These are phyloP conservation scores for Aspergillus felis DNA, from an alignment of 2,329 filamentous ascomycete species.

Conservation along the genomic window DNA sequence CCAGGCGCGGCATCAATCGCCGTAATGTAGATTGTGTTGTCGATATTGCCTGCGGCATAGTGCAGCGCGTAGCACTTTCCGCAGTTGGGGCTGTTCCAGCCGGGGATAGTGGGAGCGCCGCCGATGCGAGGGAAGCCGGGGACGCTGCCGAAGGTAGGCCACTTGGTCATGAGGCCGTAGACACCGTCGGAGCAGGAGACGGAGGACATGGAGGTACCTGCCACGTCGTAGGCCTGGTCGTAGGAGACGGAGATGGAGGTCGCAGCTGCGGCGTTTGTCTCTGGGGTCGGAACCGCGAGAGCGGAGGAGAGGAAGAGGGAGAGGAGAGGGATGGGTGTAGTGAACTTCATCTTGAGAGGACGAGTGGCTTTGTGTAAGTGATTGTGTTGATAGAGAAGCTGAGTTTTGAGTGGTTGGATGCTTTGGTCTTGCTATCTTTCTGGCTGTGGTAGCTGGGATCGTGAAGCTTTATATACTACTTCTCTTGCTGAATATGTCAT, in stretches of 20 bases:
- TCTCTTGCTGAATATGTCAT: not conserved
- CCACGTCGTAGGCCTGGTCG: conserved; percentile 67
- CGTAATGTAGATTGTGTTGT: conserved; percentile 44
- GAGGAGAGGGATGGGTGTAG: conserved; percentile 17
- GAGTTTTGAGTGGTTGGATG: not conserved
- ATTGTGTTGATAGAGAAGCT: not conserved
- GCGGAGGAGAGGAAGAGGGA: conserved; percentile 20
- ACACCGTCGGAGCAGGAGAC: conserved; percentile 44
- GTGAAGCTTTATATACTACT: not conserved
- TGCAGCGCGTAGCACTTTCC: conserved; percentile 51
- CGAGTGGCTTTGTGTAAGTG: not conserved
- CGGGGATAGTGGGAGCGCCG: conserved; percentile 45
- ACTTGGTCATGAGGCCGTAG: conserved; percentile 31
- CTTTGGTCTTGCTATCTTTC: not conserved
- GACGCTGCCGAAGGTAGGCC: conserved; percentile 41
- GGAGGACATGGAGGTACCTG: conserved; percentile 49
- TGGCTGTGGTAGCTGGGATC: not conserved
- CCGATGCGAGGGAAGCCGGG: conserved; percentile 49
- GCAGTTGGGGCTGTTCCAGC: conserved; percentile 48
- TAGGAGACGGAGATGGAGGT: conserved; percentile 57
- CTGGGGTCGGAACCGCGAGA: conserved; percentile 16
- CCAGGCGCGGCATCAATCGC: conserved; percentile 45
- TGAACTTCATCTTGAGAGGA: conserved; percentile 15
- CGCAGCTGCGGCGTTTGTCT: conserved; percentile 8
- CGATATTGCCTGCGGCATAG: conserved; percentile 39